Evolutionary conservation across 352 stramenopile species (phyloP).

Genomic region (Aphanomyces astaci): DNA sequence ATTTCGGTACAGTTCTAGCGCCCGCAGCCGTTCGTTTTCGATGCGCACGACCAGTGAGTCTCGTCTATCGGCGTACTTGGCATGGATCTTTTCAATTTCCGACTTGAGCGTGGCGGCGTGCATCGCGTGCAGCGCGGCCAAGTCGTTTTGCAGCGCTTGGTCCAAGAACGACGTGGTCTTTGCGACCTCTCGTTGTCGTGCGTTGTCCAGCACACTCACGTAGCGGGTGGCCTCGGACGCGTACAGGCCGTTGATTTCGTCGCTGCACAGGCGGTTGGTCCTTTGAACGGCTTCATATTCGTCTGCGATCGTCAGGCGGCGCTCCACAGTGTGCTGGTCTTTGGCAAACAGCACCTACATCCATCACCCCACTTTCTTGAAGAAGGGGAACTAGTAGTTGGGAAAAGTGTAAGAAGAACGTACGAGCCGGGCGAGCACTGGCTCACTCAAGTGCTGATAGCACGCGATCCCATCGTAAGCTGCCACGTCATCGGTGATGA

Average conservation of each 20-base stretch:
- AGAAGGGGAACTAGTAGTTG: background rate
- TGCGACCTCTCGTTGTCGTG: conserved; percentile 33
- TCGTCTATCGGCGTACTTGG: conserved; percentile 50
- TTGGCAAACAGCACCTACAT: conserved; percentile 45
- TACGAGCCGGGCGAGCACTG: conserved; percentile 51
- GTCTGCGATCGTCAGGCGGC: conserved; percentile 39
- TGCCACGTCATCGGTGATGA: conserved; percentile 49
- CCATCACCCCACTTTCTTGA: background rate
- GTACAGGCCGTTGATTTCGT: conserved; percentile 48
- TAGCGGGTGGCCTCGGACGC: conserved; percentile 34
- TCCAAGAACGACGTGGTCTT: conserved; percentile 44
- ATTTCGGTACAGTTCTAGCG: conserved; percentile 38
- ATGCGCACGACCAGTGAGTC: conserved; percentile 32
- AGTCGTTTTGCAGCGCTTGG: conserved; percentile 44
- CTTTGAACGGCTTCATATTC: conserved; percentile 42
- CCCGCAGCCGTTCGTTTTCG: conserved; percentile 38
- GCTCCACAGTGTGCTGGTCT: conserved; percentile 50
- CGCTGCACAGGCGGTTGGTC: conserved; percentile 40
- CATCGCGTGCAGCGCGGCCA: conserved; percentile 54
- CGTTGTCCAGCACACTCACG: conserved; percentile 35
- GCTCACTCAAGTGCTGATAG: conserved; percentile 65
- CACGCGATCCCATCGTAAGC: conserved; percentile 47
- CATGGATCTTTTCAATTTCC: conserved; percentile 53
- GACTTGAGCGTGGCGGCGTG: conserved; percentile 44
- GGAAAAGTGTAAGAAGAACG: too few species aligned